Evolutionary conservation across 192 early-diverging fungal genomes (phyloP), one percentile per base, ranked within the genome.

Genomic region (Gryganskiella cystojenkinii): DNA sequence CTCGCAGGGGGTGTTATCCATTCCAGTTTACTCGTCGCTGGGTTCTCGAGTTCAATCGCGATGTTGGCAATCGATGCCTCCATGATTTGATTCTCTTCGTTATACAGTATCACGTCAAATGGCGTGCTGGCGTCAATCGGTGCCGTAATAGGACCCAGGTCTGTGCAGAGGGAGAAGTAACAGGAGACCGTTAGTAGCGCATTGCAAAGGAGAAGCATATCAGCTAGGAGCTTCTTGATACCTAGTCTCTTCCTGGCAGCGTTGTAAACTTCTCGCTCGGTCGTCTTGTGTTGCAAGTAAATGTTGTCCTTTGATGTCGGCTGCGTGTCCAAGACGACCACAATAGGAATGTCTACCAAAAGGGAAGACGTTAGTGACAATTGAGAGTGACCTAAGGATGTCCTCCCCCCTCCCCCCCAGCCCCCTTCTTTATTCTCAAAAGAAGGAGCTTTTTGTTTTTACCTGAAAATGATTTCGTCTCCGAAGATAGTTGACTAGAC

Each of bases 61-160:
- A 89, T 81, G 44, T 89, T 89, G 24, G 86, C 80, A 54, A 89
- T 86, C 28, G 84, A 78, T 11, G 82, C 73, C 42, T 89, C 88
- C 33, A 84, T 89, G 4, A 89, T 66, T 56, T 89, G 65, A n/a
- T 60, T 27, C 2, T 71, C 43, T 43, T 83, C 61, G 56, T 89
- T 89, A 42, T 78, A 87, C 31, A 89, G 28, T 20, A 87, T 56
- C 33, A 87, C 88, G 53, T 89, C 88, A 56, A 83, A 87, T 9
- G 81, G 65, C 47, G 49, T 66, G 13, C 67, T 59, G 28, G 72
- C 42, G 1, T 42, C 46, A 15, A 54, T 30, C 0, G 67, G 64
- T 11, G 50, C 50, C 3, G 56, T 60, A 53, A 68, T 9, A 28
- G 63, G 58, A 13, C 68, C 78, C 25, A 72, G 53, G 3, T 51